Conservation (phyloP, 768 basidiomycete species). For the Lactarius tabidus region DNA sequence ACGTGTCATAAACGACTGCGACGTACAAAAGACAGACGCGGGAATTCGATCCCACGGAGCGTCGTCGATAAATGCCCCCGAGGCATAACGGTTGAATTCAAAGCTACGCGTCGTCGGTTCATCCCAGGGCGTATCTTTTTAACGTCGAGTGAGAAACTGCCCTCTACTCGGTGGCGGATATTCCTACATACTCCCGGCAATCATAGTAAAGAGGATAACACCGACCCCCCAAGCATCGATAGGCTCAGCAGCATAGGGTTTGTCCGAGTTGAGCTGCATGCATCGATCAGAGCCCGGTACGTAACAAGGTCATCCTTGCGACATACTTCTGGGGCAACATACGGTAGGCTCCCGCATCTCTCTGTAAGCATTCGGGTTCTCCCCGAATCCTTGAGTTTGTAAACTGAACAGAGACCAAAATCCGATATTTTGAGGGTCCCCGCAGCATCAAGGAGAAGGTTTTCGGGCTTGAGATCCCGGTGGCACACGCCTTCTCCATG, state of each 20-base stretch:
- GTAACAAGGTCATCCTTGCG: not conserved
- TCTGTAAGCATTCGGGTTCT: slow-evolving; percentile 74
- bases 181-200: slow-evolving; percentile 75
- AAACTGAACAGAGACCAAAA: slow-evolving; percentile 92
- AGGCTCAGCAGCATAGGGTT: slow-evolving; percentile 83
- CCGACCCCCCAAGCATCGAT: slow-evolving; percentile 96
- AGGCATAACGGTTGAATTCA: slow-evolving; percentile 74
- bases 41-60: slow-evolving; percentile 76
- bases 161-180: not conserved
- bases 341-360: slow-evolving; percentile 88
- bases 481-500: slow-evolving; percentile 91
- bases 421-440: slow-evolving; percentile 92
- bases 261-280: slow-evolving; percentile 56
- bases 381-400: slow-evolving; percentile 75
- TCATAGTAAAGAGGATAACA: slow-evolving; percentile 86
- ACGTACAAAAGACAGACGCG: slow-evolving; percentile 53
- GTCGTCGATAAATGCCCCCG: slow-evolving; percentile 68
- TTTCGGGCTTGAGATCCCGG: slow-evolving; percentile 96
- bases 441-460: slow-evolving; percentile 77
- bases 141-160: not conserved
- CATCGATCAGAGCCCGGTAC: slow-evolving; percentile 1
- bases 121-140: slow-evolving; percentile 96
- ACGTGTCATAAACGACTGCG: slow-evolving; percentile 28
- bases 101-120: slow-evolving; percentile 76
- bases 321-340: slow-evolving; percentile 88